phyloP scores from a whole-genome alignment of 441 rosid species.

The Erodium texanum region DNA sequence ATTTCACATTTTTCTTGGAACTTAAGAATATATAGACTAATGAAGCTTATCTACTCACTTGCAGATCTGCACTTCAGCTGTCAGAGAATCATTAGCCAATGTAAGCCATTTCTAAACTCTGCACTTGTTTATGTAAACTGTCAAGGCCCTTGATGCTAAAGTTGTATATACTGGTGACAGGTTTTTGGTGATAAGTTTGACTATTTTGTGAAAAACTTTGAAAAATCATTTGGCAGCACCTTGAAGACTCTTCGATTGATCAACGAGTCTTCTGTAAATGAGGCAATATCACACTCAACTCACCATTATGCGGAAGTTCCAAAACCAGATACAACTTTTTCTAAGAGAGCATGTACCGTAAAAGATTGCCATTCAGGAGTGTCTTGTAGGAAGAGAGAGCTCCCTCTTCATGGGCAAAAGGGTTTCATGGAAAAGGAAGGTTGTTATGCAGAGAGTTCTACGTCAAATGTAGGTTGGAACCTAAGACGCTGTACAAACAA shows the following conservation, averaged over 20 bases:
- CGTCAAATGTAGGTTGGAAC: background rate
- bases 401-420: background rate
- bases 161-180: conserved; percentile 32
- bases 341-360: background rate
- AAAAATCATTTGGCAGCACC: conserved; percentile 76
- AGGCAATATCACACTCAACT: conserved; percentile 16
- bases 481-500: background rate
- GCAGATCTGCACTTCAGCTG: conserved; percentile 83
- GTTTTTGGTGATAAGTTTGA: conserved; percentile 64
- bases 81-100: conserved; percentile 80
- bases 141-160: conserved; percentile 17
- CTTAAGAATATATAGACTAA: background rate
- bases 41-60: conserved; percentile 15
- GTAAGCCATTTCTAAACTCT: conserved; percentile 52
- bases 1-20: background rate
- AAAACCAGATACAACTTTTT: conserved; percentile 12
- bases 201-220: conserved; percentile 55
- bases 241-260: conserved; percentile 66
- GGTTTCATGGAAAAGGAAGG: background rate
- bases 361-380: conserved; percentile 21
- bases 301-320: conserved; percentile 23
- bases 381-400: conserved; percentile 3
- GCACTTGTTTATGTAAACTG: conserved; percentile 22
- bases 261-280: conserved; percentile 36
- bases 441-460: background rate